Evolutionary conservation across 768 basidiomycete species (phyloP).

Genomic region (Coprinellus aureogranulatus): DNA sequence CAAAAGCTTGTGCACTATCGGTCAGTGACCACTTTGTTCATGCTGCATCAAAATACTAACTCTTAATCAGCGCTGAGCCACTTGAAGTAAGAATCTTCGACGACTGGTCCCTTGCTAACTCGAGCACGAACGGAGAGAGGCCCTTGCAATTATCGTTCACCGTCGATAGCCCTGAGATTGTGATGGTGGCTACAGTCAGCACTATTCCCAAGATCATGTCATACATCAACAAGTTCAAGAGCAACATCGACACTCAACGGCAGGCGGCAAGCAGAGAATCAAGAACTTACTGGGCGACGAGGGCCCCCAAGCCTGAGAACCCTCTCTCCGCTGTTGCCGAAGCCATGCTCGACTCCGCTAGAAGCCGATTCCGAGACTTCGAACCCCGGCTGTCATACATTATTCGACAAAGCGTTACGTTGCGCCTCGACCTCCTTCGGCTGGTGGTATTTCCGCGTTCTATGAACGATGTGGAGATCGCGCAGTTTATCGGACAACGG

Average conservation of each 20-base stretch:
- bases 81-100: slow-evolving; percentile 72
- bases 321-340: slow-evolving; percentile 83
- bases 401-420: slow-evolving; percentile 72
- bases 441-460: slow-evolving; percentile 77
- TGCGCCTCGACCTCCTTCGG: slow-evolving; percentile 62
- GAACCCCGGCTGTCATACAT: slow-evolving; percentile 57
- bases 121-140: slow-evolving; percentile 36
- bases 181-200: slow-evolving; percentile 65
- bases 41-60: not conserved
- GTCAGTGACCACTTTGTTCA: slow-evolving; percentile 37
- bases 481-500: slow-evolving; percentile 66
- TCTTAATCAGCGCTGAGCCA: slow-evolving; percentile 64
- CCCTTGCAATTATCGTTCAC: slow-evolving; percentile 73
- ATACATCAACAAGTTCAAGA: slow-evolving; percentile 71
- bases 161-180: slow-evolving; percentile 66
- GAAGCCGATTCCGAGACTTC: slow-evolving; percentile 66
- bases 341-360: slow-evolving; percentile 76
- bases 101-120: slow-evolving; percentile 67
- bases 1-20: slow-evolving; percentile 73
- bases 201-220: slow-evolving; percentile 76
- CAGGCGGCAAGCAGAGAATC: slow-evolving; percentile 80
- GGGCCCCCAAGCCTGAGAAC: slow-evolving; percentile 72
- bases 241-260: slow-evolving; percentile 68
- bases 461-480: slow-evolving; percentile 75
- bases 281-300: slow-evolving; percentile 68